Evolutionary conservation across 129 eudicot species (phyloP).

Genomic region (Kitagawia praeruptora): DNA sequence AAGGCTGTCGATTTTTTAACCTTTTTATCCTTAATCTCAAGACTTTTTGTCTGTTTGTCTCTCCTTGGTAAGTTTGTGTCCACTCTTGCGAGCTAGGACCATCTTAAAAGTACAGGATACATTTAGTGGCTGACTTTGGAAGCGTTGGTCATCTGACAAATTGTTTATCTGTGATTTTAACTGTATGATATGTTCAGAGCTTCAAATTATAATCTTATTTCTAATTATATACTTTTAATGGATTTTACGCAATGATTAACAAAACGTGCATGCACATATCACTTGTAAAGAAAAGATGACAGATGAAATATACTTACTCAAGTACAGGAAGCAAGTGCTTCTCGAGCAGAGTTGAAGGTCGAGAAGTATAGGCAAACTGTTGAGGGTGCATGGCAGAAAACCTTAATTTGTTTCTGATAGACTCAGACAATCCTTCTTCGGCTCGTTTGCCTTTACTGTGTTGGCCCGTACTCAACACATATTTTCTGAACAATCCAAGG

Average conservation of each 20-base stretch:
- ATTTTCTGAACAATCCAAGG: conserved; percentile 8
- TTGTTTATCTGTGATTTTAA: no score
- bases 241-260: not conserved
- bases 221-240: not conserved
- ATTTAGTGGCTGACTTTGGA: not conserved
- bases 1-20: not conserved
- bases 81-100: not conserved
- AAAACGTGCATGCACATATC: not conserved
- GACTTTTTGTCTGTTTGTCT: not conserved
- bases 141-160: not conserved
- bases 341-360: conserved; percentile 7
- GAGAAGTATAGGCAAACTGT: not conserved
- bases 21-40: not conserved
- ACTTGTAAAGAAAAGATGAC: not conserved
- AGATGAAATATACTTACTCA: not conserved
- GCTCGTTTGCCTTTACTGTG: conserved; percentile 6
- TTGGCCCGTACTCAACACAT: not conserved
- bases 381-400: not conserved
- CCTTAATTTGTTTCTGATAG: not conserved
- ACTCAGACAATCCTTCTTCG: not conserved
- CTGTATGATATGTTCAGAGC: not conserved
- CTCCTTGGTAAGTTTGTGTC: not conserved
- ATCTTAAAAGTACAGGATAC: not conserved
- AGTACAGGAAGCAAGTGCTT: not conserved
- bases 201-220: not conserved